Evolutionary conservation across 2,329 filamentous ascomycete species (phyloP), one percentile per base, ranked within the genome.

Genomic region (Botrytis galanthina): DNA sequence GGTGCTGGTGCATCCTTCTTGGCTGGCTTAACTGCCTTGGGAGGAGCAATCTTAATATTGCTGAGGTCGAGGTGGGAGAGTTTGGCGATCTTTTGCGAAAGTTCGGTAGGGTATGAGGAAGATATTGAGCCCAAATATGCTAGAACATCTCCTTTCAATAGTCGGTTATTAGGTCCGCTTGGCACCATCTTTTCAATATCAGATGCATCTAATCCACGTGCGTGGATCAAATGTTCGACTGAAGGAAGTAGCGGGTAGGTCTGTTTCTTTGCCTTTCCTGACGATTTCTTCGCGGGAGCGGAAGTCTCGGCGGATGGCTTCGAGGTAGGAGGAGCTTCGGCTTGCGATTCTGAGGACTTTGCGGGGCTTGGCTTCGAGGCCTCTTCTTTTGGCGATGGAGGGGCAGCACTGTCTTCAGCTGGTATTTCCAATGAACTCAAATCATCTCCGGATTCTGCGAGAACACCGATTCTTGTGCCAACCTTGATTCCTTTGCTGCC

Each of bases 121-220:
- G 91, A 86, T 80, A 98, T 93, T 78, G 87, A 86, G 75, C 96
- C 96, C 26, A 98, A 83, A 82, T 95, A 96, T 66, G 94, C 95
- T 71, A 99, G 89, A 10, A 99, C 92, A 81, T 99, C 96, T 73
- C 96, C 96, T 87, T 99, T 99, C 75, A 99, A 87, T 72, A 99
- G 86, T 75, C 96, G 91, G 73, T 95, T 94, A 79, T 91, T 91
- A 44, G 96, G 96, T 37, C 96, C 96, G 32, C 93, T 95, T 9
- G 94, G 92, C 71, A 90, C 92, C 82, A 98, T 98, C 82, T 93
- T 92, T 83, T 90, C 87, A 70, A 94, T 87, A 74, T 94, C 93
- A 64, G 91, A 90, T 77, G 91, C 89, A 79, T 92, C 87, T 72
- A 99, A 85, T 75, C 91, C 91, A 80, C 97, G 91, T 82, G 92